phyloP scores from a whole-genome alignment of 225 moss, liverwort and hornwort species.

The Thuidium tamariscinum region DNA sequence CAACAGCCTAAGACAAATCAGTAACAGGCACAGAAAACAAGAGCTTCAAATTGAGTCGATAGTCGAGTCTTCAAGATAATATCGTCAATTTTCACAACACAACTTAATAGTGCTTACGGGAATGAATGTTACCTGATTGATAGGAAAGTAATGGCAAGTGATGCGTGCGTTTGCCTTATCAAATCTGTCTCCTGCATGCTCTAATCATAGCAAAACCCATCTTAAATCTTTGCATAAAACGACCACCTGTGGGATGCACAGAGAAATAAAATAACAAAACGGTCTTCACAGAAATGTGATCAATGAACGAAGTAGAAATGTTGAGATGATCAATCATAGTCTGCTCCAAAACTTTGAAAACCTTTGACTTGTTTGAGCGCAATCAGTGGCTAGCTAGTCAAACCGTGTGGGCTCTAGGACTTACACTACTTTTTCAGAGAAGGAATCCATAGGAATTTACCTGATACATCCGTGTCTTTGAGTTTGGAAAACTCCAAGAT shows the following conservation, averaged over 20 bases:
- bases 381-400: not conserved
- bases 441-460: not conserved
- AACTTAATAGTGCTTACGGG: not conserved
- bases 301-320: not conserved
- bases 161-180: conserved; percentile 41
- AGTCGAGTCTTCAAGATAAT: not conserved
- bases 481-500: conserved; percentile 8
- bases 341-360: not conserved
- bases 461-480: not conserved
- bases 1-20: not conserved
- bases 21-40: not conserved
- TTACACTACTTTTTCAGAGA: not conserved
- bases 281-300: not conserved
- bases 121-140: conserved; percentile 4
- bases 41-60: not conserved
- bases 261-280: not conserved
- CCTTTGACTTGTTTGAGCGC: not conserved
- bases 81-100: not conserved
- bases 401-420: not conserved
- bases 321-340: not conserved
- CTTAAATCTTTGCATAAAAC: not conserved
- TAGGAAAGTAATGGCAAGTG: conserved; percentile 34
- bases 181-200: not conserved
- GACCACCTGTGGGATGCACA: not conserved
- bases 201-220: not conserved